Conservation (phyloP, 2,329 filamentous ascomycete species). For the Neospermospora avenae region DNA sequence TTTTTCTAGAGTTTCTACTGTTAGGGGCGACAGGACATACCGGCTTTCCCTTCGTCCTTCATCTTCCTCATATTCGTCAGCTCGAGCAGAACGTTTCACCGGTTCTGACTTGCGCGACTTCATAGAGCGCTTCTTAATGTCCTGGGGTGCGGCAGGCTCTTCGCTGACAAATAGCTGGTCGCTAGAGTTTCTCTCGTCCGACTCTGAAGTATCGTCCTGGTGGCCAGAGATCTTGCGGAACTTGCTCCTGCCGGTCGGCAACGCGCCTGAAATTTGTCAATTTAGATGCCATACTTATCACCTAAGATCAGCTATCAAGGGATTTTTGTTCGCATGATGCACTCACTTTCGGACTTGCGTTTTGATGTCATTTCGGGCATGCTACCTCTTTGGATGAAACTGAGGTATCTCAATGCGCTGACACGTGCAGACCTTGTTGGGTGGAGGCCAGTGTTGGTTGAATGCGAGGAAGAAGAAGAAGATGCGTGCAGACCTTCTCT, state of each 20-base stretch:
- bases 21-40: conserved; percentile 22
- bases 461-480: no score
- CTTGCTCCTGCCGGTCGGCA: conserved; percentile 22
- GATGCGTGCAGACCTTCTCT: no score
- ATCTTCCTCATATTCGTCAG: conserved; percentile 30
- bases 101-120: conserved; percentile 26
- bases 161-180: conserved; percentile 7
- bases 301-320: background rate
- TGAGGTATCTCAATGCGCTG: background rate
- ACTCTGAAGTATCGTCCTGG: conserved; percentile 8
- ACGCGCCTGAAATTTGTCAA: conserved; percentile 19
- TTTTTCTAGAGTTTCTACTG: no score
- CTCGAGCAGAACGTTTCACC: conserved; percentile 2
- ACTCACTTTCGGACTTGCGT: conserved; percentile 27
- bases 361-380: conserved; percentile 16
- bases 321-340: background rate
- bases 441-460: no score
- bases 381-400: background rate
- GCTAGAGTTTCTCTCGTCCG: conserved; percentile 11
- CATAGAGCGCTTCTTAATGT: conserved; percentile 18
- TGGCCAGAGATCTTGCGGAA: conserved; percentile 11
- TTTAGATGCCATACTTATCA: background rate
- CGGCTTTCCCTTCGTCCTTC: conserved; percentile 28
- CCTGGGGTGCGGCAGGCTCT: conserved; percentile 5
- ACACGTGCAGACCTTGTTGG: background rate